Evolutionary conservation across 1,139 yeast species (phyloP), one percentile per base, ranked within the genome.

Genomic region (Pichia sp.): DNA sequence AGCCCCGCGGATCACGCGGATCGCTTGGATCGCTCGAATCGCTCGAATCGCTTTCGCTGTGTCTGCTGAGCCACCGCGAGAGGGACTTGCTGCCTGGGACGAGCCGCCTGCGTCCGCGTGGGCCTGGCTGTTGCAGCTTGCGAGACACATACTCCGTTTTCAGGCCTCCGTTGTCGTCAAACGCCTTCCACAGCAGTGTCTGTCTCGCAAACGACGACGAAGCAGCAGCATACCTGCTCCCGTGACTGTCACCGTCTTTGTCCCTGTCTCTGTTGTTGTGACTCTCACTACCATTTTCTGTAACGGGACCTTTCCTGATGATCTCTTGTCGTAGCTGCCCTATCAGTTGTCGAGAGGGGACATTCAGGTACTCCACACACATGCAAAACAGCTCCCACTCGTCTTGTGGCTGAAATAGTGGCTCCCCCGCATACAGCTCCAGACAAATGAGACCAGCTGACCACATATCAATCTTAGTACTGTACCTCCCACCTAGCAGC

Each of bases 381-480:
- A 72, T 63, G 2, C 75, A 77, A 36, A 83, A 63, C 45, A 84
- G 79, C 43, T 81, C 86, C 35, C 68, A 64, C 55, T 84, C 95
- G 52, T 77, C 74, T 45, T 70, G 77, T 0, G 88, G 89, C 31
- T 84, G 81, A 45, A 84, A 73, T 22, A 84, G 54, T 0, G 94
- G 91, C 26, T 60, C 56, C 0, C 94, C 95, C 0, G 77, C 69
- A 41, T 68, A 71, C 37, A 84, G 58, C 55, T 84, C 95, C 2
- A 78, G 74, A 15, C 81, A 59, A 32, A 84, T 74, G 43, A 89
- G 74, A 0, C 84, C 91, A 46, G 81, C 62, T 5, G 91, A 81
- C 95, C 95, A 84, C 47, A 84, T 72, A 57, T 84, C 95, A 42
- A 84, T 83, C 51, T 74, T 74, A 23, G 71, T 67, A 42, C 75